A percentile compares a stretch with the other conserved stretches of the same genome.
Evolutionary conservation across 805 yeast genomes (phyloP).

Genomic region (Schwanniomyces pseudopolymorphus): DNA sequence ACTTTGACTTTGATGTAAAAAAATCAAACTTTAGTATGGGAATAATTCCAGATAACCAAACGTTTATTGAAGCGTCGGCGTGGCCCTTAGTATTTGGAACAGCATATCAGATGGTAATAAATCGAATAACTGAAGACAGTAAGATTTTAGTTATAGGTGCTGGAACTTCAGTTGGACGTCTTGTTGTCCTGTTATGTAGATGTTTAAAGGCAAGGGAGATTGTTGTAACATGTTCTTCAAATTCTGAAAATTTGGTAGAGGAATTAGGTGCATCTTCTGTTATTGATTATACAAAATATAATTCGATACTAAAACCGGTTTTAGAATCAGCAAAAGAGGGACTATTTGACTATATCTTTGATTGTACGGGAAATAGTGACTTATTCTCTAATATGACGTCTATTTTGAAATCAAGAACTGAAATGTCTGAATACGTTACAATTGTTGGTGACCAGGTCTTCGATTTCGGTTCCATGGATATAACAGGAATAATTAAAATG

Average conservation of each 20-base stretch:
- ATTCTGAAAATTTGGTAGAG: conserved; percentile 44
- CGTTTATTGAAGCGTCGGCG: conserved; percentile 60
- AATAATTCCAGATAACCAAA: conserved; percentile 45
- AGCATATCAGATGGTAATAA: conserved; percentile 45
- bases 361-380: conserved; percentile 60
- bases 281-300: conserved; percentile 55
- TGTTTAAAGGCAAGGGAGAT: conserved; percentile 44
- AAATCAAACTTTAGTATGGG: background rate
- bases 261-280: conserved; percentile 57
- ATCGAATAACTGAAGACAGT: conserved; percentile 38
- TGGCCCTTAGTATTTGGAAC: conserved; percentile 66
- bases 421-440: conserved; percentile 51
- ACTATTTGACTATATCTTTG: conserved; percentile 61
- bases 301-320: conserved; percentile 26
- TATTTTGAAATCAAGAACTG: conserved; percentile 45
- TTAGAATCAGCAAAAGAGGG: conserved; percentile 33
- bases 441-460: conserved; percentile 52
- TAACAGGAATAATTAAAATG: background rate
- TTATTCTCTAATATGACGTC: conserved; percentile 43
- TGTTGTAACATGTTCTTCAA: conserved; percentile 55
- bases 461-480: background rate
- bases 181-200: conserved; percentile 57
- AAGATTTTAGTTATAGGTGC: conserved; percentile 70
- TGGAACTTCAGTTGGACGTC: conserved; percentile 66
- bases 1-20: conserved; percentile 36